These are phyloP conservation scores for Phytophthora kernoviae DNA, from an alignment of 352 stramenopile species.

Conservation along the genomic window DNA sequence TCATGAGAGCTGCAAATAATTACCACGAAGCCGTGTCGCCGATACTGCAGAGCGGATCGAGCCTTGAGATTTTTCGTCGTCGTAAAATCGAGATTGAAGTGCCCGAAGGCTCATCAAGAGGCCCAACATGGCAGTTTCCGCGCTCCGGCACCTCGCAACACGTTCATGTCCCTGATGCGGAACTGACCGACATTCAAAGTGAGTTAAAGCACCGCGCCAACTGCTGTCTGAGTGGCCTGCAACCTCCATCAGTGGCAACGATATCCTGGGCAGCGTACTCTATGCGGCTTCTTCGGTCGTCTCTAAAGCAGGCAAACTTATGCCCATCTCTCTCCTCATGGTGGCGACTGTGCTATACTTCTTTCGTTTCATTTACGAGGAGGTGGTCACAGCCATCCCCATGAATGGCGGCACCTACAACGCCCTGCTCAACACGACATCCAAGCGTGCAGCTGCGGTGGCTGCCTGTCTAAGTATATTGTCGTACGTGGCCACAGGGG, in stretches of 20 bases:
- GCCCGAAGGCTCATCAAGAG: slow-evolving; percentile 19
- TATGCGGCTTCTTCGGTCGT: slow-evolving; percentile 53
- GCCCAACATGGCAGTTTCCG: slow-evolving; percentile 41
- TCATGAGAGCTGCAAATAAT: slow-evolving; percentile 2
- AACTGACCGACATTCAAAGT: slow-evolving; percentile 35
- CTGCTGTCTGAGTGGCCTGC: slow-evolving; percentile 68
- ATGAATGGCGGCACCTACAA: slow-evolving; percentile 92
- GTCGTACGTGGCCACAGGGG: slow-evolving; percentile 90
- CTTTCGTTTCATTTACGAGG: slow-evolving; percentile 84
- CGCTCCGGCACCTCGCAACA: slow-evolving; percentile 33
- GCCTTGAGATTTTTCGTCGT: slow-evolving; percentile 17
- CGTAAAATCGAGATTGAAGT: slow-evolving; percentile 51
- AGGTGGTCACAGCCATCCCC: slow-evolving; percentile 85
- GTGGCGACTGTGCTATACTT: slow-evolving; percentile 64
- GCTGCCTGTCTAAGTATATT: slow-evolving; percentile 83
- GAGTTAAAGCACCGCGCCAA: slow-evolving; percentile 25
- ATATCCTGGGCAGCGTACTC: slow-evolving; percentile 85
- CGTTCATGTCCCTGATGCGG: slow-evolving; percentile 25
- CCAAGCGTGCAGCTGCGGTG: slow-evolving; percentile 77
- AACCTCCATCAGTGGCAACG: slow-evolving; percentile 90
- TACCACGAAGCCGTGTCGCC: slow-evolving; percentile 27
- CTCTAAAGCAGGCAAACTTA: slow-evolving; percentile 70
- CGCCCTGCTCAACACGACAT: slow-evolving; percentile 87
- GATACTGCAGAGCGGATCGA: slow-evolving; percentile 13
- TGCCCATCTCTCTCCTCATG: slow-evolving; percentile 72